Percentiles rank a stretch among this genome's conserved stretches.
Conservation (phyloP, 495 filamentous ascomycete genomes). For the Sphaerosporella brunnea region DNA sequence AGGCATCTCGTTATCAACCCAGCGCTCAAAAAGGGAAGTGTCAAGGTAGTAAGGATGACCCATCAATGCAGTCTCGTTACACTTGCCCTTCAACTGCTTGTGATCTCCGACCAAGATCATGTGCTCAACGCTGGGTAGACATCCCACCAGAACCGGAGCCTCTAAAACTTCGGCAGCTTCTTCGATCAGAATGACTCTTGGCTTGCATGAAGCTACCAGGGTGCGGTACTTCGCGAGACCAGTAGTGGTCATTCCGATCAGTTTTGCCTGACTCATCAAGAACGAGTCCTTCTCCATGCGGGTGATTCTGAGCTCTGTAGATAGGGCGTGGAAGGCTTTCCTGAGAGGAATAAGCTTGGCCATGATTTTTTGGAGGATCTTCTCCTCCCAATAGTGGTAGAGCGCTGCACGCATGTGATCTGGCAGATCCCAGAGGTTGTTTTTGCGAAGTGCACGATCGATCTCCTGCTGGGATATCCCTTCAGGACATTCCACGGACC, state of each 20-base stretch:
- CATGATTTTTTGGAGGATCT: conserved; percentile 31
- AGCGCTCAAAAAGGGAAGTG: conserved; percentile 59
- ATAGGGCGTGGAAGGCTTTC: conserved; percentile 29
- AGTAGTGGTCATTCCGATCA: conserved; percentile 62
- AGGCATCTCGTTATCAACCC: conserved; percentile 49
- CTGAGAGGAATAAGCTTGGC: conserved; percentile 30
- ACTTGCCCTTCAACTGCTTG: conserved; percentile 49
- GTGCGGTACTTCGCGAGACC: conserved; percentile 78
- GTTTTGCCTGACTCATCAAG: conserved; percentile 35
- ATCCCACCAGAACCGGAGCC: conserved; percentile 44
- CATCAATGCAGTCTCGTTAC: conserved; percentile 37
- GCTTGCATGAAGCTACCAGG: conserved; percentile 50
- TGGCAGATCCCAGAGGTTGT: conserved; percentile 43
- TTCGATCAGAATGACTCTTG: conserved; percentile 46
- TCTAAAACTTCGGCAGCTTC: conserved; percentile 62
- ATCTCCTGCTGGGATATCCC: conserved; percentile 24
- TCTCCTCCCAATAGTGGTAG: conserved; percentile 38
- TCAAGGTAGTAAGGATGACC: conserved; percentile 42
- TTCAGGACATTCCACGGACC: conserved; percentile 27
- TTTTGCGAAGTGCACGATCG: conserved; percentile 24
- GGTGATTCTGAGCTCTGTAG: conserved; percentile 33
- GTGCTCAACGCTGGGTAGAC: conserved; percentile 50
- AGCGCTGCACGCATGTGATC: conserved; percentile 35
- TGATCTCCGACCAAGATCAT: conserved; percentile 65
- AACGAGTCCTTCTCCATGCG: conserved; percentile 38